Evolutionary conservation across 306 rosid species (phyloP).

Genomic region (Sophora flavescens): DNA sequence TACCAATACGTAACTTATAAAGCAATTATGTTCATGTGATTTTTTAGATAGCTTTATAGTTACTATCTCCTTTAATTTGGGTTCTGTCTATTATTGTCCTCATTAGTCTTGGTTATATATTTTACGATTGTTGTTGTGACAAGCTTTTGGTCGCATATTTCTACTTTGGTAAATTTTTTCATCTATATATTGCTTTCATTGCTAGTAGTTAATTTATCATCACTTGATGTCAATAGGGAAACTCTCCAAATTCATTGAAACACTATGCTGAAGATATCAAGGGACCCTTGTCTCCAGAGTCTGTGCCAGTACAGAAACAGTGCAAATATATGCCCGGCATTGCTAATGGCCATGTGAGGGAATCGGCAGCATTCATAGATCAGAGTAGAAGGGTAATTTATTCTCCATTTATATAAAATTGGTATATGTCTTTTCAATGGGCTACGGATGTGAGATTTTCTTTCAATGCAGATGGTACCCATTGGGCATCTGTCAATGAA

Average conservation of each 20-base stretch:
- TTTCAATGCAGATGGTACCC: conserved; percentile 84
- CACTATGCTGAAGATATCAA: conserved; percentile 66
- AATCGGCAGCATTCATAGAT: conserved; percentile 78
- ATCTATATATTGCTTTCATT: conserved; percentile 12
- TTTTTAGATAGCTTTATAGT: conserved; percentile 14
- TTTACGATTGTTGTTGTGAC: not conserved
- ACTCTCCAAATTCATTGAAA: conserved; percentile 70
- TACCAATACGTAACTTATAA: not conserved
- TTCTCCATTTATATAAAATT: conserved; percentile 38
- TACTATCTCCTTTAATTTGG: not conserved
- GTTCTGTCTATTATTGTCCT: not conserved
- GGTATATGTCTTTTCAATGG: conserved; percentile 38
- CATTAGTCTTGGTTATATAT: not conserved
- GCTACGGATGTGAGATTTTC: conserved; percentile 44
- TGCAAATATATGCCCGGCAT: conserved; percentile 90
- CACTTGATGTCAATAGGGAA: conserved; percentile 59
- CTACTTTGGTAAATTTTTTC: conserved; percentile 37
- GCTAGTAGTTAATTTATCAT: conserved; percentile 41
- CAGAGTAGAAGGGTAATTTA: conserved; percentile 75
- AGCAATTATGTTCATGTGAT: not conserved
- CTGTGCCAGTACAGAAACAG: conserved; percentile 89
- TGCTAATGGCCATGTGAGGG: conserved; percentile 74
- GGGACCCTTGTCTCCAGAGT: conserved; percentile 77
- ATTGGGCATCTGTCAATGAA: conserved; percentile 81
- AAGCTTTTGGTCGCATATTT: not conserved